A percentile compares a stretch with the other conserved stretches of the same genome.
phyloP scores from a whole-genome alignment of 1,284 basidiomycete genomes.

The Rhodotorula sp. region DNA sequence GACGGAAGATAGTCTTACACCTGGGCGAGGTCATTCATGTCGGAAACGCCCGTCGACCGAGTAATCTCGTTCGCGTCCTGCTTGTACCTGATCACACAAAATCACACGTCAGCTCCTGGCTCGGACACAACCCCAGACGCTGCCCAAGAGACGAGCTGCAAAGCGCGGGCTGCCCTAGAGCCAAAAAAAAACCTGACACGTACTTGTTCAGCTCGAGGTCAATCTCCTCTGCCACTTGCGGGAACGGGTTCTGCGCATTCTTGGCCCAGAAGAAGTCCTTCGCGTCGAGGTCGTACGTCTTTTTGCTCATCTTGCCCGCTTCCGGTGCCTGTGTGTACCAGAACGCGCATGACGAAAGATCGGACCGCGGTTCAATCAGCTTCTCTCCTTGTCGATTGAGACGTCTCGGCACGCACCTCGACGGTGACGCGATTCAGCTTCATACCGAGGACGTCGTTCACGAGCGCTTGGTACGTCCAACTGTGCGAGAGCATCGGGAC shows the following conservation, averaged over 20 bases:
- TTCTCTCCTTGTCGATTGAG: too few relatives aligned
- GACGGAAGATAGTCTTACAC: too few relatives aligned
- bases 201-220: conserved; percentile 80
- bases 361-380: too few relatives aligned
- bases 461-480: conserved; percentile 98
- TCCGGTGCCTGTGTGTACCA: conserved; percentile 53
- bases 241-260: conserved; percentile 94
- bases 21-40: conserved; percentile 91
- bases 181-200: background rate
- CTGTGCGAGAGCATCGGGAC: conserved; percentile 94
- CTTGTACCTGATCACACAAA: conserved; percentile 65
- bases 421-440: conserved; percentile 94
- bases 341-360: too few relatives aligned
- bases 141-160: background rate
- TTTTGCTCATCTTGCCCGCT: conserved; percentile 66
- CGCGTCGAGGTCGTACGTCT: conserved; percentile 91
- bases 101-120: background rate
- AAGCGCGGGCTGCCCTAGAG: too few relatives aligned
- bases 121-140: background rate
- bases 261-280: conserved; percentile 99
- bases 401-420: conserved; percentile 48
- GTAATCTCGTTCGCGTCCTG: conserved; percentile 96
- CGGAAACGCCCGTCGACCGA: conserved; percentile 90
- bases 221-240: conserved; percentile 97
- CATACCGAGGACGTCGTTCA: conserved; percentile 96